Base-by-base conservation (phyloP, 2,329 filamentous ascomycete genomes). In the Paradendryphiella salina region DNA sequence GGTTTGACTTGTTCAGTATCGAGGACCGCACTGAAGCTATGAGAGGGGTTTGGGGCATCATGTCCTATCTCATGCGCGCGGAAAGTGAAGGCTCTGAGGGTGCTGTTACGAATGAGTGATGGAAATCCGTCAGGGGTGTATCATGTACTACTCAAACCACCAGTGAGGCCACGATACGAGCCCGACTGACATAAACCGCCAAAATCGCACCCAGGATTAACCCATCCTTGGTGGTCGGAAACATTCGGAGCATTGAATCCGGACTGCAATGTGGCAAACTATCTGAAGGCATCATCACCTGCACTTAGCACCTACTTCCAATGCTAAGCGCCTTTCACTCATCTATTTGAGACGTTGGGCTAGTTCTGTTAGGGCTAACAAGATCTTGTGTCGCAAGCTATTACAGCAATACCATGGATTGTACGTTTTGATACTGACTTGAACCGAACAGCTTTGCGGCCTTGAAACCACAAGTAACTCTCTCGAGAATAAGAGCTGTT, bases 1-100 rank as follows among this genome's bases (percentile, higher is more conserved):
- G 84, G 84, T 84, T 78, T 55, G 79, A 86, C 66, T 66, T 86
- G 3, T 77, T 86, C 50, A 70, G 80, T 13, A 59, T 76, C 2
- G 71, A 79, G 15, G 79, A 85, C 35, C 77, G 84, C 14, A 65
- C 79, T 7, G 80, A 84, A 64, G 79, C 79, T 4, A 79, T 85
- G 67, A 72, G 79, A 40, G 80, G 77, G 0, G 61, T 85, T 4
- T 86, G 84, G 84, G 78, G 76, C 6, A 64, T 85, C 17, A 78
- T 85, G 73, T 77, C 76, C 32, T 83, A 80, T 65, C 64, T 85
- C 47, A 77, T 73, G 65, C 67, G 68, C 28, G 54, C 41, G 32
- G 39, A 56, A 31, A 49, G 46, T 15, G 31, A 51, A 13, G 36
- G 52, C 26, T 37, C 38, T 8, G 34, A 36, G 28, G 42, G 43